These are phyloP conservation scores for Pleurotus giganteus DNA, from an alignment of 768 basidiomycete genomes.

Conservation along the genomic window DNA sequence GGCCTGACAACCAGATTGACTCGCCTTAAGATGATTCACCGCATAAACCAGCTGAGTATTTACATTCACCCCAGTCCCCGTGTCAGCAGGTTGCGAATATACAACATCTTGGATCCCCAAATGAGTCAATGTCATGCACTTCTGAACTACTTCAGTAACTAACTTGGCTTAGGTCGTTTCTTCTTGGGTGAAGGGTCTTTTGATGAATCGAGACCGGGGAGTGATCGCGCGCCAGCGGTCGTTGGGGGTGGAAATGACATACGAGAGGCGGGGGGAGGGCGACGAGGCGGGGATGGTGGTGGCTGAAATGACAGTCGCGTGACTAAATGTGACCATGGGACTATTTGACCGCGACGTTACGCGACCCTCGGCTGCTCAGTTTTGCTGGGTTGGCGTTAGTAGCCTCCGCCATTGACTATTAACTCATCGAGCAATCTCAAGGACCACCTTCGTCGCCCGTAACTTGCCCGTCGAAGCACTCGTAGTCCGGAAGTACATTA, in stretches of 20 bases:
- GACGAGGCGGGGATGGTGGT: too few relatives aligned
- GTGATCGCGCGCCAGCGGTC: constrained; percentile 23
- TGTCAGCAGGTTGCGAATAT: constrained; percentile 87
- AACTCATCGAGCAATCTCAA: too few relatives aligned
- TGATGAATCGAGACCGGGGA: constrained; percentile 24
- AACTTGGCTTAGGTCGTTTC: constrained; percentile 69
- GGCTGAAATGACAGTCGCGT: too few relatives aligned
- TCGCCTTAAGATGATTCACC: constrained; percentile 77
- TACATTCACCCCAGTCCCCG: constrained; percentile 74
- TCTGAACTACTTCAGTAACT: constrained; percentile 18
- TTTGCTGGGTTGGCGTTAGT: too few relatives aligned
- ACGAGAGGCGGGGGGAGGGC: too few relatives aligned
- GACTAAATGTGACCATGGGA: too few relatives aligned
- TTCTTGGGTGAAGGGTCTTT: constrained; percentile 40
- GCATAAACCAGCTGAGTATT: constrained; percentile 88
- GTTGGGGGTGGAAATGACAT: constrained; percentile 42
- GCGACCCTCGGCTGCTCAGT: too few relatives aligned
- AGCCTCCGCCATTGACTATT: too few relatives aligned
- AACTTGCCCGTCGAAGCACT: too few relatives aligned
- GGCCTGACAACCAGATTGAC: constrained; percentile 12
- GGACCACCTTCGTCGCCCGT: too few relatives aligned
- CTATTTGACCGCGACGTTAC: too few relatives aligned
- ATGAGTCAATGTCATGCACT: neutral
- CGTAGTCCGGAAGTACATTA: too few relatives aligned
- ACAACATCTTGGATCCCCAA: constrained; percentile 36